A percentile compares a stretch with the other conserved stretches of the same genome.
Conservation (phyloP, 192 early-diverging fungal genomes). For the Umbelopsis ramanniana region DNA sequence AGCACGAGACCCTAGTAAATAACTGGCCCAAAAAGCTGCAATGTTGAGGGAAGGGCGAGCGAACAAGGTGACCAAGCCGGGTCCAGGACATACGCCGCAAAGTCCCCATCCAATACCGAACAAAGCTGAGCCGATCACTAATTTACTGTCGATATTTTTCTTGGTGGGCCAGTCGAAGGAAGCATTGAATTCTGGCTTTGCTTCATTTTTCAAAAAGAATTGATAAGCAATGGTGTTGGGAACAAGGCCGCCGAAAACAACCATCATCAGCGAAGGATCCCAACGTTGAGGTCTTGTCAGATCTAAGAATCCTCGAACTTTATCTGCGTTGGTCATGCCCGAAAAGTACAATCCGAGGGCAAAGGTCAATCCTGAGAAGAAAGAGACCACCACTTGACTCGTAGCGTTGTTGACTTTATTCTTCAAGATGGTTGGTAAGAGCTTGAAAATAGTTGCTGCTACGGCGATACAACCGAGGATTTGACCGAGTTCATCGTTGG, state of each 20-base stretch:
- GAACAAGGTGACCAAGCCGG: slow-evolving; percentile 6
- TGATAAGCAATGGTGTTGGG: slow-evolving; percentile 11
- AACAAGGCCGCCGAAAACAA: slow-evolving; percentile 5
- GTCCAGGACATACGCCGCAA: slow-evolving; percentile 16
- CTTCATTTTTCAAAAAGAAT: not conserved
- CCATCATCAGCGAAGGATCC: slow-evolving; percentile 12
- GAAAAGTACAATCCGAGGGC: slow-evolving; percentile 2
- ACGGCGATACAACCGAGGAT: not conserved
- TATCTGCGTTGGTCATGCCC: slow-evolving; percentile 12
- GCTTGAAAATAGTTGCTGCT: not conserved
- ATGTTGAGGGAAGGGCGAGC: not conserved
- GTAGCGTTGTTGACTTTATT: not conserved
- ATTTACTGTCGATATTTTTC: not conserved
- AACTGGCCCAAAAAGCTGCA: not conserved
- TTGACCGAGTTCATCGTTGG: not conserved
- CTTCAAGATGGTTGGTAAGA: not conserved
- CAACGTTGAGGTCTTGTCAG: not conserved
- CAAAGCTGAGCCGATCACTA: not conserved
- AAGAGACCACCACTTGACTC: not conserved
- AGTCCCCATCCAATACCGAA: slow-evolving; percentile 22
- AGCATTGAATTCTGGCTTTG: not conserved
- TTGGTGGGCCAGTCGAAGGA: not conserved
- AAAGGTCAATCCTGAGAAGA: not conserved
- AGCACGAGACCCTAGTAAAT: not conserved
- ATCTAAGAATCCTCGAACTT: slow-evolving; percentile 12